These are phyloP conservation scores for Colletotrichum abscissum DNA, from an alignment of 2,329 filamentous ascomycete genomes.

Conservation along the genomic window DNA sequence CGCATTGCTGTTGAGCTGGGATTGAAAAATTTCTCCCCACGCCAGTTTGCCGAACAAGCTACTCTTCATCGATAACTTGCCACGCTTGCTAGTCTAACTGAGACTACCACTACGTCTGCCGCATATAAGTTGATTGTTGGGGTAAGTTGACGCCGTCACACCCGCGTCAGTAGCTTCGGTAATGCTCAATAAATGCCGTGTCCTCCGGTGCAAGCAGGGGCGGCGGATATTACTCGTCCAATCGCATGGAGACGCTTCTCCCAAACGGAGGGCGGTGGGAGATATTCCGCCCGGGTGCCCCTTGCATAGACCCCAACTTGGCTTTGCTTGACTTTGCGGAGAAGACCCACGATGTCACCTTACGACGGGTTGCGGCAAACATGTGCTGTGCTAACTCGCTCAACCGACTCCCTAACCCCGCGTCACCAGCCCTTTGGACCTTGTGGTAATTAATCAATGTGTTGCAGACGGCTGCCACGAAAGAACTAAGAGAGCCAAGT, in stretches of 20 bases:
- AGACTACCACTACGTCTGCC: not conserved
- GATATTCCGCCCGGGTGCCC: conserved; percentile 15
- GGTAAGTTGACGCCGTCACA: conserved; percentile 4
- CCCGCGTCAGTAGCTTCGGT: conserved; percentile 6
- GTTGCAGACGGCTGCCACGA: not conserved
- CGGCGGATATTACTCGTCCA: not conserved
- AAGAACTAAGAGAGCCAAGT: not conserved
- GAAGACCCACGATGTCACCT: conserved; percentile 14
- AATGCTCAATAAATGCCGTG: conserved; percentile 16
- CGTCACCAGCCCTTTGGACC: not conserved
- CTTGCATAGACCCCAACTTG: conserved; percentile 9
- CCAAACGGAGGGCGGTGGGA: conserved; percentile 4
- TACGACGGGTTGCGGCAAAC: not conserved
- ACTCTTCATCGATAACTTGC: not conserved
- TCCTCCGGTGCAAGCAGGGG: conserved; percentile 9
- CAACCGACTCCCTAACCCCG: not conserved
- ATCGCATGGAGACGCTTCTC: not conserved
- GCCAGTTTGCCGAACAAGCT: not conserved
- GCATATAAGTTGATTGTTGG: conserved; percentile 21
- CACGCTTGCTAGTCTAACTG: not conserved
- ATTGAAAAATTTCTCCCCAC: not conserved
- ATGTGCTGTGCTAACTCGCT: conserved; percentile 4
- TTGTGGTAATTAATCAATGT: conserved; percentile 1
- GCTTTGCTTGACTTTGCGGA: conserved; percentile 14
- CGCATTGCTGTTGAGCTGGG: not conserved